Conservation (phyloP, 2,329 filamentous ascomycete genomes). For the Pseudopithomyces chartarum region DNA sequence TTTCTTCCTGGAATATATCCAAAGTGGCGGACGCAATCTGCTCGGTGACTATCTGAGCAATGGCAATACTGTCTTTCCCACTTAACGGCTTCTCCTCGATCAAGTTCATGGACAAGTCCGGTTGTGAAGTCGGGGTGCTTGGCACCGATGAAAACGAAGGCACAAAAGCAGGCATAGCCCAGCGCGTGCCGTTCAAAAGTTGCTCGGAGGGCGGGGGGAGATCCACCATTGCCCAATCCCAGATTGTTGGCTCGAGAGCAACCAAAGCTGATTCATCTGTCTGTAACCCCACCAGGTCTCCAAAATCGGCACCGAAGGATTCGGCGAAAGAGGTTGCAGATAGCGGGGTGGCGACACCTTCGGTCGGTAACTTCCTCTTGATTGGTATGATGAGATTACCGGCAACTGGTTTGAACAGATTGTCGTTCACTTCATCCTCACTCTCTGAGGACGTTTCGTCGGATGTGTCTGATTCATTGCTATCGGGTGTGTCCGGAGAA, state of each 20-base stretch:
- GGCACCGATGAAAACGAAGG: constrained; percentile 31
- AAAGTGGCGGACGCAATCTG: constrained; percentile 64
- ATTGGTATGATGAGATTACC: constrained; percentile 24
- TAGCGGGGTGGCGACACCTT: constrained; percentile 43
- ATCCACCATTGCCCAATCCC: constrained; percentile 45
- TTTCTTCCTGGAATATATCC: constrained; percentile 35
- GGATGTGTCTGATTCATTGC: constrained; percentile 33
- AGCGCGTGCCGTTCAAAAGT: constrained; percentile 23
- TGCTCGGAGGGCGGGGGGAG: constrained; percentile 33
- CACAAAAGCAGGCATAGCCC: constrained; percentile 34
- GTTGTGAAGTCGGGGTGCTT: constrained; percentile 40
- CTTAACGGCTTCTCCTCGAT: constrained; percentile 36
- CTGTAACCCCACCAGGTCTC: constrained; percentile 30
- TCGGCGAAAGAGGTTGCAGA: constrained; percentile 43
- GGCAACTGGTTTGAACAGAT: constrained; percentile 19
- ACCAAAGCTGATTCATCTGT: constrained; percentile 34
- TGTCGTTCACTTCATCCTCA: constrained; percentile 29
- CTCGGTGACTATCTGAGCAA: constrained; percentile 74
- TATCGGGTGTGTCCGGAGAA: constrained; percentile 18
- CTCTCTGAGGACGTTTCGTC: constrained; percentile 29
- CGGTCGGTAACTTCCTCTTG: constrained; percentile 41
- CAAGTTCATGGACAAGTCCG: constrained; percentile 29
- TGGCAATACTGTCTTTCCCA: constrained; percentile 67
- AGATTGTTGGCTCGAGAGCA: constrained; percentile 38
- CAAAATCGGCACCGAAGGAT: constrained; percentile 35